Base-by-base conservation (phyloP, 257 asterid genomes). In the Solanum clarkiae region DNA sequence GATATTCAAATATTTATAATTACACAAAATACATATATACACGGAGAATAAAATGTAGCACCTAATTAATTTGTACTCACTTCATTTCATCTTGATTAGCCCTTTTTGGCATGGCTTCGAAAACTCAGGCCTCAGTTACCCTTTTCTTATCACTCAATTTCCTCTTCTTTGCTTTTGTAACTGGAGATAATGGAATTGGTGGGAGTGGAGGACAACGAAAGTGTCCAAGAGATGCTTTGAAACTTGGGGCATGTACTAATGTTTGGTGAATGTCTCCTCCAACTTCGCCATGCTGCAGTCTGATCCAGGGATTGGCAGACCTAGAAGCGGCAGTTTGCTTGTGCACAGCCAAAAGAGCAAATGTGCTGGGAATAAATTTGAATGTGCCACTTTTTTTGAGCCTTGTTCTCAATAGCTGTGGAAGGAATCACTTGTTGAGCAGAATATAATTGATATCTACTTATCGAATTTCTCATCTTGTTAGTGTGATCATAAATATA, bases 171-270 rank as follows among this genome's bases (percentile, higher is more conserved):
- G 71, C 44, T 63, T 17, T 63, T 63, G 71, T 26, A 12, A 36
- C 15, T 15, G 24, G 77, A 15, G 36, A 24, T 22, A 32, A 10
- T 1, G 20, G 9, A 8, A 20, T 24, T 7, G 68, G 53, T 0
- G 80, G 84, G 1, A 11, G 40, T 5, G 57, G n/a, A 16, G 60
- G 60, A 55, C 60, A 55, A 15, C 70, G 53, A 14, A 83, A 1
- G 18, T 90, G 92, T 82, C 89, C 88, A 0, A 86, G 36, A 10
- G 86, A 86, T 59, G 85, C 82, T 68, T 20, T 90, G 10, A 74
- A 80, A 47, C 87, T 90, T 42, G 87, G 88, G 1, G 88, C 85
- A 15, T 90, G 90, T 42, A 87, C 87, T 4, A 68, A 80, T 10
- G 29, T 14, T 20, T 87, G 80, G 77, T 85, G 60, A 82, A 86